Conservation (phyloP, 331 rosid genomes). For the Spiraea crenata region DNA sequence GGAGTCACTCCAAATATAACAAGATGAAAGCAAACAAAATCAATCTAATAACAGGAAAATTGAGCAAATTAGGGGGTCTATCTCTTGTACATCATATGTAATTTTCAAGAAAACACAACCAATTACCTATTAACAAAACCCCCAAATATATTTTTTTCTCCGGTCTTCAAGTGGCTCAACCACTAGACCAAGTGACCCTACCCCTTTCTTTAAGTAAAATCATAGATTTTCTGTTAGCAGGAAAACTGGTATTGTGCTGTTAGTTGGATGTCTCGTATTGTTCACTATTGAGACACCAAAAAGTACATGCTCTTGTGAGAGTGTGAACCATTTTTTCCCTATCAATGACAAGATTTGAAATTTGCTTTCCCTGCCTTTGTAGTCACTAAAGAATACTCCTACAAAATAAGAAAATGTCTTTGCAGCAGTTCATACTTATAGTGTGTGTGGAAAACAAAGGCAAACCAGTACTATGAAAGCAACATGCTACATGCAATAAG, state of each 20-base stretch:
- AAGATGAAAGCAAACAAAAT: no score
- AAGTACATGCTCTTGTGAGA: not conserved
- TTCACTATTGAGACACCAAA: not conserved
- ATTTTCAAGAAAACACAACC: no score
- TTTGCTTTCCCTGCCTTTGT: not conserved
- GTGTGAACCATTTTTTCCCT: not conserved
- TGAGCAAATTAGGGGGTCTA: no score
- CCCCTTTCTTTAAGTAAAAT: no score
- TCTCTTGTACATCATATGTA: no score
- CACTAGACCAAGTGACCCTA: no score
- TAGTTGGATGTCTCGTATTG: not conserved
- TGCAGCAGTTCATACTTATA: not conserved
- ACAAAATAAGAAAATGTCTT: not conserved
- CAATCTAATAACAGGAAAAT: no score
- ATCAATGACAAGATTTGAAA: not conserved
- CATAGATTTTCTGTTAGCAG: not conserved
- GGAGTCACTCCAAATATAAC: no score
- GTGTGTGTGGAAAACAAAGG: not conserved
- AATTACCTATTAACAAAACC: no score
- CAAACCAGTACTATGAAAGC: not conserved
- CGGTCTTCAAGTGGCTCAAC: no score
- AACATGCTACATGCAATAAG: conserved; percentile 7
- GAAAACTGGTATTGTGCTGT: not conserved
- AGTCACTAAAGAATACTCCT: not conserved
- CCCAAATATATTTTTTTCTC: no score